These are phyloP conservation scores for Yueomyces sp. DNA, from an alignment of 1,139 yeast genomes.

Conservation along the genomic window DNA sequence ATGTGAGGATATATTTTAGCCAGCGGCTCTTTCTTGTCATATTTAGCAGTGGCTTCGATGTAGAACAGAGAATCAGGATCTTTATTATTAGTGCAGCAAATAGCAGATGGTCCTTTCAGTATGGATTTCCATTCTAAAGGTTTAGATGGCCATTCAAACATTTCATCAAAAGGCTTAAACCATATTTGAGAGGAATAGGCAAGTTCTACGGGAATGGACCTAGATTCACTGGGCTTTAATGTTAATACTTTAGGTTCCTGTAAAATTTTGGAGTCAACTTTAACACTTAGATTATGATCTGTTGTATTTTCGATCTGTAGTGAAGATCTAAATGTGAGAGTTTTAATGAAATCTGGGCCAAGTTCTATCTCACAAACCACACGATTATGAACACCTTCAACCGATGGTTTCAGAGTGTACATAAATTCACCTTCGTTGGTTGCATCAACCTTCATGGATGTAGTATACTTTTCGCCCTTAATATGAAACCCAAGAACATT, in stretches of 20 bases:
- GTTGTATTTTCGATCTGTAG: conserved; percentile 51
- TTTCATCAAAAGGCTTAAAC: conserved; percentile 48
- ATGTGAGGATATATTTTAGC: conserved; percentile 75
- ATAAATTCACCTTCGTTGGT: conserved; percentile 79
- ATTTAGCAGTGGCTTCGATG: conserved; percentile 64
- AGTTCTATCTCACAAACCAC: conserved; percentile 59
- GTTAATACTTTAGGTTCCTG: conserved; percentile 16
- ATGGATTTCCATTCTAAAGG: conserved; percentile 56
- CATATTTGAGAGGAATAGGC: conserved; percentile 48
- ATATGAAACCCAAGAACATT: conserved; percentile 50
- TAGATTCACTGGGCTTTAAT: conserved; percentile 41
- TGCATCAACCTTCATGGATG: conserved; percentile 42
- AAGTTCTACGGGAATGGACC: conserved; percentile 60
- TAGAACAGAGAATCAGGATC: conserved; percentile 37
- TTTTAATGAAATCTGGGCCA: conserved; percentile 67
- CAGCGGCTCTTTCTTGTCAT: conserved; percentile 52
- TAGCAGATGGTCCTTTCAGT: conserved; percentile 37
- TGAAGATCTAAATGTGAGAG: conserved; percentile 65
- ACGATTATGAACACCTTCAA: conserved; percentile 56
- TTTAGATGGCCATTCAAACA: conserved; percentile 57
- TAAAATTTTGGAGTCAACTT: conserved; percentile 26
- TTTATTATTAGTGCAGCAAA: conserved; percentile 43
- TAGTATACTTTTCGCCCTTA: conserved; percentile 42
- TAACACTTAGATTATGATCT: conserved; percentile 47
- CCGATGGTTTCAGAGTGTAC: conserved; percentile 52